Conservation (phyloP, 768 basidiomycete species). For the Sporobolomyces roseus region DNA sequence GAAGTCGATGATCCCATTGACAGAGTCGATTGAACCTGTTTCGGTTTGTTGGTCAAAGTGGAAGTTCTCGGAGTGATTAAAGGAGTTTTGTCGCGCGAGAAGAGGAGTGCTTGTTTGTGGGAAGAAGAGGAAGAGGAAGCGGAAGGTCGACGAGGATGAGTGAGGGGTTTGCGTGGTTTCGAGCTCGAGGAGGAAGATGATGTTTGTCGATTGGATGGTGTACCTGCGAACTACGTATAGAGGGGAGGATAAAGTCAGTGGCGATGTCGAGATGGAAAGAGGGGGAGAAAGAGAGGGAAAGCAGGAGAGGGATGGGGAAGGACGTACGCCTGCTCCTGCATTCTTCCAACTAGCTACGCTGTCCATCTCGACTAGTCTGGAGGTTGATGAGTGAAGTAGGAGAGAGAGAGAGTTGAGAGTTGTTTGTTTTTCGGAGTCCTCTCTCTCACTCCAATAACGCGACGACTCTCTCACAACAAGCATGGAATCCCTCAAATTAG, state of each 20-base stretch:
- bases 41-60: background rate
- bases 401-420: background rate
- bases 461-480: background rate
- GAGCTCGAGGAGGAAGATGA: no score
- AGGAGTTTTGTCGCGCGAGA: constrained; percentile 4
- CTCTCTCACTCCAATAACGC: background rate
- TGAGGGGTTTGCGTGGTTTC: background rate
- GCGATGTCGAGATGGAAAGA: background rate
- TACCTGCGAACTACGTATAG: no score
- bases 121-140: background rate
- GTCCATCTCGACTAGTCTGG: background rate
- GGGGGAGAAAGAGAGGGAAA: no score
- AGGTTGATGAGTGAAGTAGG: background rate
- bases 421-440: background rate
- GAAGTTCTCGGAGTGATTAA: constrained; percentile 12
- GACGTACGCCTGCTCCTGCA: constrained; percentile 3
- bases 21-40: background rate
- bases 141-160: background rate
- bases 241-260: background rate
- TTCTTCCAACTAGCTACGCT: background rate
- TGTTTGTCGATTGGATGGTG: no score
- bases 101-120: constrained; percentile 7
- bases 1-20: background rate
- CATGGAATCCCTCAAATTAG: background rate
- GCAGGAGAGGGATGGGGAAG: background rate